Evolutionary conservation across 805 yeast genomes (phyloP), one percentile per base, ranked within the genome.

Genomic region (Metschnikowia kofuensis): DNA sequence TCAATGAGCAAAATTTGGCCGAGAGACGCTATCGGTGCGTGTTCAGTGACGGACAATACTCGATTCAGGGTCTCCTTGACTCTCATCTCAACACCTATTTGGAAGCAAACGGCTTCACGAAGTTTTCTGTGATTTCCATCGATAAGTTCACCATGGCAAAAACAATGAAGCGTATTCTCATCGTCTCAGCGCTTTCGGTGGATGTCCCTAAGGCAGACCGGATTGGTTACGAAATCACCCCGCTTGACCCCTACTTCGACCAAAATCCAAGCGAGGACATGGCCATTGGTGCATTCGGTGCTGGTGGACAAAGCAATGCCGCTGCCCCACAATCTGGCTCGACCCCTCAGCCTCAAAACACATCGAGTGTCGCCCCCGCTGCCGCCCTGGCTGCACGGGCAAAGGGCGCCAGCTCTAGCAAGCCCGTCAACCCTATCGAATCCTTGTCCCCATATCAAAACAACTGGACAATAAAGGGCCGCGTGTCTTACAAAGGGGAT

Each of bases 391-490:
- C 42, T 29, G 42, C 45, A 3, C 43, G 38, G 13, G 38, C 51
- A 44, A 44, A 38, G 45, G 38, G 36, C 39, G 15, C 37, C 5
- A 28, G 27, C 14, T 41, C 36, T 16, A 49, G 49, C 49, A 38
- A 53, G 36, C 50, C 62, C 45, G 73, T 87, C 36, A 80, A 79
- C 57, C 86, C 95, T 10, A 88, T 91, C 57, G 96, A 89, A 62
- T 89, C 85, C 54, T 73, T 94, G 44, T 89, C 97, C 11, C 98
- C 98, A 8, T 94, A 87, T 65, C 94, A 88, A 65, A 86, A 84
- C 63, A 75, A 78, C 44, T 94, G 98, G 98, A 85, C 92, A 7
- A 88, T 94, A 60, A 89, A 89, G 60, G 99, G 95, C 1, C 83
- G 98, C 63, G 94, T 90, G 27, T 84, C 96, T 0, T 84, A 78